These are phyloP conservation scores for Amoebophrya sp. DNA, from an alignment of 169 alveolate species.

Conservation along the genomic window DNA sequence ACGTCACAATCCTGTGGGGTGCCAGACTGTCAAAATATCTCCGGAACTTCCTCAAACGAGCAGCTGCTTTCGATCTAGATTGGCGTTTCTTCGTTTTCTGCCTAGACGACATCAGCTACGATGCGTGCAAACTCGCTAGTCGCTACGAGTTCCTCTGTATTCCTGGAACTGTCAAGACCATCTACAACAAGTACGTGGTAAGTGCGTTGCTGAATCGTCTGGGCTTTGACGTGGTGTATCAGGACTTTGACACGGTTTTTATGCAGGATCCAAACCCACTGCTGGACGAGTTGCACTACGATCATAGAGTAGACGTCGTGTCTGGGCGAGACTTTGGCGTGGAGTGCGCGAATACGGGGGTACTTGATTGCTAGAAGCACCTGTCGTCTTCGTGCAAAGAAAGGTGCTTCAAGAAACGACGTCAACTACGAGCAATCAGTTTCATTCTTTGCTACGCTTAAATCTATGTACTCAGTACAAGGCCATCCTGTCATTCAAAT, in stretches of 20 bases:
- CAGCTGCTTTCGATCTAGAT: background rate
- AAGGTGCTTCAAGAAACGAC: too few species aligned
- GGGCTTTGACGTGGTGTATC: constrained; percentile 14
- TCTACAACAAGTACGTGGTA: constrained; percentile 16
- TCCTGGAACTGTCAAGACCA: background rate
- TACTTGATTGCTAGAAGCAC: too few species aligned
- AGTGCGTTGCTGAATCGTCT: background rate
- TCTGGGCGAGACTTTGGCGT: constrained; percentile 25
- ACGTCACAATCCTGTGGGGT: constrained; percentile 11
- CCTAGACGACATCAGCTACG: background rate
- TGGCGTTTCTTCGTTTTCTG: background rate
- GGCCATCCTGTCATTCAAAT: too few species aligned
- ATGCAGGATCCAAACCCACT: background rate
- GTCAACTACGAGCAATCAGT: too few species aligned
- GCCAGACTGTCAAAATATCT: background rate
- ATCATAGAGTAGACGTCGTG: background rate
- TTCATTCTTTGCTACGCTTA: too few species aligned
- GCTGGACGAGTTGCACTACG: background rate
- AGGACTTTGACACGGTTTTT: background rate
- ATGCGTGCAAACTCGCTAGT: background rate
- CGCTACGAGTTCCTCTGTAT: background rate
- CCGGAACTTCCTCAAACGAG: background rate
- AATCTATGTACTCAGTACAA: too few species aligned
- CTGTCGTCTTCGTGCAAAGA: too few species aligned
- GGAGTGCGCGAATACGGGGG: constrained; percentile 31